These are phyloP conservation scores for Plectranthus barbatus DNA, from an alignment of 257 asterid species.

Conservation along the genomic window DNA sequence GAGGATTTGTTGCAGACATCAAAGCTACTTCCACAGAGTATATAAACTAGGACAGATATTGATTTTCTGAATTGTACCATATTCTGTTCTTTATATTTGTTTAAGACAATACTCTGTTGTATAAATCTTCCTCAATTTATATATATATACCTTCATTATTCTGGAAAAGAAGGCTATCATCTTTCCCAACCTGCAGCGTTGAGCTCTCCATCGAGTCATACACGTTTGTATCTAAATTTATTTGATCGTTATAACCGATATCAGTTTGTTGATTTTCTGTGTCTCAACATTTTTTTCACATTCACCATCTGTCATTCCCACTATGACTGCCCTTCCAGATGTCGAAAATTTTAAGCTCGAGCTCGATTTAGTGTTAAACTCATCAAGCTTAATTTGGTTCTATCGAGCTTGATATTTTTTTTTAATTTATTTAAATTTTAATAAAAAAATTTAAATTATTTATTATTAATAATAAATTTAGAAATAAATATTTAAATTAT, in stretches of 20 bases:
- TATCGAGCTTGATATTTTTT: no score
- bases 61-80: slow-evolving; percentile 6
- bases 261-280: slow-evolving; percentile 27
- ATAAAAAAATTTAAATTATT: no score
- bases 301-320: slow-evolving; percentile 25
- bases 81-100: not conserved
- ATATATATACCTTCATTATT: not conserved
- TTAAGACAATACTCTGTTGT: not conserved
- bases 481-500: no score
- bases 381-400: no score
- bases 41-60: slow-evolving; percentile 17
- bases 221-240: not conserved
- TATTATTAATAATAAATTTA: no score
- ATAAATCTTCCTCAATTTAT: not conserved
- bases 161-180: not conserved
- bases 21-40: slow-evolving; percentile 43
- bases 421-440: no score
- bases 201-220: not conserved
- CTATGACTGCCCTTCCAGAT: not conserved
- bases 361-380: no score
- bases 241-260: slow-evolving; percentile 29
- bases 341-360: no score
- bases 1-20: slow-evolving; percentile 35
- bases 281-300: slow-evolving; percentile 28
- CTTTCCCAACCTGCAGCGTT: not conserved